phyloP scores from a whole-genome alignment of 2,329 filamentous ascomycete species.

The Penicillium rolfsii region DNA sequence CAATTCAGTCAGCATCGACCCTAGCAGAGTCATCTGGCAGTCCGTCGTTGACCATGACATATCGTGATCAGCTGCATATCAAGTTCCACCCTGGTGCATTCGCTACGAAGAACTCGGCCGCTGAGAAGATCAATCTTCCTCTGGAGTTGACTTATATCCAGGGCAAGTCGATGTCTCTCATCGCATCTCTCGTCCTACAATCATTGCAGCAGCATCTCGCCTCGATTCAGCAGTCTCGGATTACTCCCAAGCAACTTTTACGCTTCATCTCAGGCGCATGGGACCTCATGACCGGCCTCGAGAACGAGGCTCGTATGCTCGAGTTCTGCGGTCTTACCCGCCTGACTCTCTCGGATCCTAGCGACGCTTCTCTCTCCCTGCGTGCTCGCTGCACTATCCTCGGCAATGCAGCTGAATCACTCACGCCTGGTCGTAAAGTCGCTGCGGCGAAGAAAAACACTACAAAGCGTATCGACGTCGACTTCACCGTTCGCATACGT shows the following conservation, averaged over 20 bases:
- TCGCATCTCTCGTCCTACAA: constrained; percentile 47
- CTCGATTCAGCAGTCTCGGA: constrained; percentile 40
- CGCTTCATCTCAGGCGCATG: constrained; percentile 48
- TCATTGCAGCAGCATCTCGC: constrained; percentile 45
- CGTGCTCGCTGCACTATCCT: constrained; percentile 46
- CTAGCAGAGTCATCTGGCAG: constrained; percentile 34
- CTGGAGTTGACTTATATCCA: constrained; percentile 41
- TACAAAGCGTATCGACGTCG: constrained; percentile 43
- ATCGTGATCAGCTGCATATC: constrained; percentile 47
- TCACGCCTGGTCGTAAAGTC: constrained; percentile 19
- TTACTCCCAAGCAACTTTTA: constrained; percentile 45
- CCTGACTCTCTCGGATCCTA: constrained; percentile 35
- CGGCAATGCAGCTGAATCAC: constrained; percentile 24
- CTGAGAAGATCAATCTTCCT: constrained; percentile 31
- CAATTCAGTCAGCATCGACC: constrained; percentile 42
- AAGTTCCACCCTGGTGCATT: constrained; percentile 49
- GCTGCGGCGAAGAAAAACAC: constrained; percentile 15
- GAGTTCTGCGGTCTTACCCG: constrained; percentile 51
- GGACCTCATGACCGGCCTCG: constrained; percentile 44
- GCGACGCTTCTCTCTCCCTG: constrained; percentile 33
- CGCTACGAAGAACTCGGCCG: constrained; percentile 26
- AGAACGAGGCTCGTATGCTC: constrained; percentile 50
- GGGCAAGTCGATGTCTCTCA: constrained; percentile 36
- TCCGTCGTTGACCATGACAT: constrained; percentile 46
- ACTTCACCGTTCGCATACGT: constrained; percentile 43